Evolutionary conservation across 441 rosid genomes (phyloP).

Genomic region (Theobroma grandiflorum): DNA sequence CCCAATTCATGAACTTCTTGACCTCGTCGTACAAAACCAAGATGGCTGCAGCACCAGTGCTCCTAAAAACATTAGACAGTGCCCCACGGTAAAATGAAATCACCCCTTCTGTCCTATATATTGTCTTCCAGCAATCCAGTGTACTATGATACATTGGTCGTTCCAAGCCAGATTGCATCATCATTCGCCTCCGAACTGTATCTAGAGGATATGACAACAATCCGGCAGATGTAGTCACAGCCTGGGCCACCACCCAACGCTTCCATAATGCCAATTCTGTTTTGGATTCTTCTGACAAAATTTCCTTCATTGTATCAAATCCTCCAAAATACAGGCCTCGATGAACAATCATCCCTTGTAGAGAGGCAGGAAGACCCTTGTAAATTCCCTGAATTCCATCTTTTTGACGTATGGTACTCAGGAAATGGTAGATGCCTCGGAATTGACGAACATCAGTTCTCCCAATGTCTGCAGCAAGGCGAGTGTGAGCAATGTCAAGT

Average conservation of each 20-base stretch:
- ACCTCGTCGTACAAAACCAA: slow-evolving; percentile 89
- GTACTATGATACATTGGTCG: slow-evolving; percentile 72
- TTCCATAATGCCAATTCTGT: slow-evolving; percentile 81
- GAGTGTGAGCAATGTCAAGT: slow-evolving; percentile 96
- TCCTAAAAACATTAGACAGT: slow-evolving; percentile 80
- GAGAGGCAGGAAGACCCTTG: slow-evolving; percentile 89
- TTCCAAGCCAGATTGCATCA: slow-evolving; percentile 96
- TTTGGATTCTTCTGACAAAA: slow-evolving; percentile 58
- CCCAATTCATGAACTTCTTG: slow-evolving; percentile 87
- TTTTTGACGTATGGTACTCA: slow-evolving; percentile 66
- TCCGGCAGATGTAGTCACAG: slow-evolving; percentile 89
- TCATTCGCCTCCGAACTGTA: slow-evolving; percentile 88
- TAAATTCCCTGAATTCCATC: slow-evolving; percentile 87
- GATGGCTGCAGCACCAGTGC: slow-evolving; percentile 92
- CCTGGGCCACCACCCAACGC: slow-evolving; percentile 93
- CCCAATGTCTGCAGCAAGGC: slow-evolving; percentile 94
- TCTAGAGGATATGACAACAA: slow-evolving; percentile 86
- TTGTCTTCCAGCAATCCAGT: slow-evolving; percentile 82
- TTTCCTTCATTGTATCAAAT: slow-evolving; percentile 87
- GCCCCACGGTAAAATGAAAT: slow-evolving; percentile 92
- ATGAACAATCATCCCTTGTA: slow-evolving; percentile 87
- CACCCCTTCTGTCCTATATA: slow-evolving; percentile 77
- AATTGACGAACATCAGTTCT: slow-evolving; percentile 80
- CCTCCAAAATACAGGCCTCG: slow-evolving; percentile 93
- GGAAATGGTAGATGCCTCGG: slow-evolving; percentile 80